Percentiles rank a stretch among this genome's conserved stretches.
Conservation (phyloP, 2,329 filamentous ascomycete species). For the Monosporascus sp. region DNA sequence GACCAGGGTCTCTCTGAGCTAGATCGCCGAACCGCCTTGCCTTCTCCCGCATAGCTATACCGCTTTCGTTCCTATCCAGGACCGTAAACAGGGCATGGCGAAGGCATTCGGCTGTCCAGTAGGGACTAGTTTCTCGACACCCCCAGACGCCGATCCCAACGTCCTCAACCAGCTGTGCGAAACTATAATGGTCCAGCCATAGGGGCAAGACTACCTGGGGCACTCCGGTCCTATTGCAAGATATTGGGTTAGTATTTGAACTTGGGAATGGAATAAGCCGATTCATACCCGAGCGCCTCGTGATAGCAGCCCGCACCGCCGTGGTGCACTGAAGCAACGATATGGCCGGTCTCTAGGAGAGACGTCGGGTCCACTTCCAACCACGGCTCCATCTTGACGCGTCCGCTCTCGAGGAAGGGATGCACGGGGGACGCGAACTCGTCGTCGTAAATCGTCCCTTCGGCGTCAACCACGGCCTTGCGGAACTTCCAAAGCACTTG, state of each 20-base stretch:
- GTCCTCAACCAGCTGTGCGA: constrained; percentile 9
- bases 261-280: not conserved
- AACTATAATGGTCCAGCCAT: constrained; percentile 15
- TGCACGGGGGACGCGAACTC: not conserved
- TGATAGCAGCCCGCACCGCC: constrained; percentile 6
- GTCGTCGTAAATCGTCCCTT: not conserved
- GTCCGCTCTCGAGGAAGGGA: not conserved
- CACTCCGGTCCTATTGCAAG: constrained; percentile 9
- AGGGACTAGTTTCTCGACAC: constrained; percentile 10
- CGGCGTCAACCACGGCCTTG: constrained; percentile 14
- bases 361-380: not conserved
- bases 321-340: constrained; percentile 5
- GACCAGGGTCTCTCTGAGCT: constrained; percentile 9
- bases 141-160: constrained; percentile 14
- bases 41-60: constrained; percentile 4
- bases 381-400: not conserved
- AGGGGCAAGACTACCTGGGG: constrained; percentile 15
- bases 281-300: constrained; percentile 5
- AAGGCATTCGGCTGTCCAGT: constrained; percentile 11
- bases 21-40: constrained; percentile 7
- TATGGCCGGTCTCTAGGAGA: constrained; percentile 1
- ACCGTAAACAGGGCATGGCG: constrained; percentile 5
- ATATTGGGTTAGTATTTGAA: not conserved
- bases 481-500: constrained; percentile 33
- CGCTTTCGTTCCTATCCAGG: not conserved